Percentiles rank a stretch among this genome's conserved stretches.
Conservation (phyloP, 139 green algal genomes). For the Pleodorina starrii region DNA sequence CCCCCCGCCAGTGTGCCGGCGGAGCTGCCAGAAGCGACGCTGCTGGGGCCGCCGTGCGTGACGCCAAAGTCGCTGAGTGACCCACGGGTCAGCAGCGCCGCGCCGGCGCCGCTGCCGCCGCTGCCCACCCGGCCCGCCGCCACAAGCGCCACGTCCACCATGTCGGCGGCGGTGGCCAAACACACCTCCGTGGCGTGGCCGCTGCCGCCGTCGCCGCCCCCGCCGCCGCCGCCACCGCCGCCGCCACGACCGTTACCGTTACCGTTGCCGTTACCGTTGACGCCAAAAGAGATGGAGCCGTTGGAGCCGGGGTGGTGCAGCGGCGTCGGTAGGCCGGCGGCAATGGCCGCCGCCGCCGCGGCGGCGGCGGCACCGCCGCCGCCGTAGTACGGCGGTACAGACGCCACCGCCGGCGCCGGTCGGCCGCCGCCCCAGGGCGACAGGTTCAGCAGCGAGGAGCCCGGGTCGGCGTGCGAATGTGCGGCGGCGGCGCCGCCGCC, state of each 20-base stretch:
- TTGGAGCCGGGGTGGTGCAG: background rate
- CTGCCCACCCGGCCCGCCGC: background rate
- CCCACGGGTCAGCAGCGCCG: background rate
- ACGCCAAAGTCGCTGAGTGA: background rate
- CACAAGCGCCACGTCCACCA: background rate
- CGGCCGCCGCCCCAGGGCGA: background rate
- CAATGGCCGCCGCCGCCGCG: too few relatives aligned
- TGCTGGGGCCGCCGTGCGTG: background rate
- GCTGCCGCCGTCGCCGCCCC: background rate
- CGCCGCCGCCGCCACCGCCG: background rate
- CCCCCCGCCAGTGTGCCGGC: background rate
- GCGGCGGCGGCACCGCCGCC: background rate
- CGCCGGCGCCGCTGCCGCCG: background rate
- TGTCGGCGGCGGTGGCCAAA: slow-evolving; percentile 23
- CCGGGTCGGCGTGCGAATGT: background rate
- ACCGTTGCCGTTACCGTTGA: background rate
- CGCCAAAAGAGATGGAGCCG: slow-evolving; percentile 26
- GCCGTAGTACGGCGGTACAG: slow-evolving; percentile 19
- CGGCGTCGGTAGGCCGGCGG: background rate
- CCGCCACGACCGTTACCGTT: background rate
- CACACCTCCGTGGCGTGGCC: slow-evolving; percentile 12
- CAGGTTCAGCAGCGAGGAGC: background rate
- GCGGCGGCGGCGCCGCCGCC: background rate
- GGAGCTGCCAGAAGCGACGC: background rate
- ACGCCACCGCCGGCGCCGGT: background rate